Conservation (phyloP, 1,139 yeast species). For the Hyphopichia burtonii region DNA sequence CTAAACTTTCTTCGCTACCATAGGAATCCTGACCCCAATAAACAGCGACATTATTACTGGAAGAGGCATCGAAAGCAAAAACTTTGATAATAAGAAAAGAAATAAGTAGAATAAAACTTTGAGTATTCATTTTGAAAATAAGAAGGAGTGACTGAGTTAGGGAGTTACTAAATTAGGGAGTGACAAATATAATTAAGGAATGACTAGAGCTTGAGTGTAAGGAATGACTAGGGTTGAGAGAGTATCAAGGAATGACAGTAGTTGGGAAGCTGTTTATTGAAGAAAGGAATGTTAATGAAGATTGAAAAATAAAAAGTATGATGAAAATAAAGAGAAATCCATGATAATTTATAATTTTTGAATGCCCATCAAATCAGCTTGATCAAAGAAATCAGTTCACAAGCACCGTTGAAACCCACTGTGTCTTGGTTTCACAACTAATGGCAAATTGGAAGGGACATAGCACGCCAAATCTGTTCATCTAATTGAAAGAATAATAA, state of each 20-base stretch:
- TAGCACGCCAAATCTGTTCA: background rate
- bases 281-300: background rate
- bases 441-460: background rate
- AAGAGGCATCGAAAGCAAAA: constrained; percentile 40
- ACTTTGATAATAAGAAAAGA: constrained; percentile 5
- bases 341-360: background rate
- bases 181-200: constrained; percentile 7
- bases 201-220: constrained; percentile 8
- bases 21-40: constrained; percentile 94
- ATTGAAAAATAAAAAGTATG: background rate
- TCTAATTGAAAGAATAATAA: background rate
- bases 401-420: too few species aligned
- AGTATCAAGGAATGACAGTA: too few species aligned
- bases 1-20: constrained; percentile 65
- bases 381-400: too few species aligned
- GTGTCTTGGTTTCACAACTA: background rate
- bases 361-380: too few species aligned
- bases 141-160: constrained; percentile 9
- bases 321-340: background rate
- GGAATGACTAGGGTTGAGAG: too few species aligned
- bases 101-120: constrained; percentile 7
- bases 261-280: background rate
- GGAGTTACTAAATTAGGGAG: background rate
- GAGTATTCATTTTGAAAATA: constrained; percentile 2
- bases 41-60: constrained; percentile 64